Evolutionary conservation across 805 yeast genomes (phyloP).

Genomic region (Middelhovenomyces tepae): DNA sequence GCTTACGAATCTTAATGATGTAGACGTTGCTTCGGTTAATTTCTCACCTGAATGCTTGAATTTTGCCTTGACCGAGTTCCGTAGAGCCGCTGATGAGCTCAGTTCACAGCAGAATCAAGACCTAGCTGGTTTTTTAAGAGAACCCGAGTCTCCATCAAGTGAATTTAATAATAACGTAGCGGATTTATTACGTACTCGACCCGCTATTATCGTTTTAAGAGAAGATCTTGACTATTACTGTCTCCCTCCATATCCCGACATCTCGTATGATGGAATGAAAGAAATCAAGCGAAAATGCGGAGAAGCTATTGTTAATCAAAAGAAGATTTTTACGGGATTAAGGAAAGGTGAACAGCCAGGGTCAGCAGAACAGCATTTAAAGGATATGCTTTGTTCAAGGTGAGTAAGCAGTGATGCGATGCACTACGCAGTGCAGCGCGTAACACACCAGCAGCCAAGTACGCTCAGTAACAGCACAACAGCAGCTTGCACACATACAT

Average conservation of each 20-base stretch:
- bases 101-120: slow-evolving; percentile 19
- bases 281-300: slow-evolving; percentile 69
- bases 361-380: slow-evolving; percentile 88
- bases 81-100: slow-evolving; percentile 59
- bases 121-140: slow-evolving; percentile 11
- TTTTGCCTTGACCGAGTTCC: slow-evolving; percentile 67
- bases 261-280: slow-evolving; percentile 51
- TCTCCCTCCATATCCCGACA: slow-evolving; percentile 60
- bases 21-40: slow-evolving; percentile 68
- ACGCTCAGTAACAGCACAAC: no score
- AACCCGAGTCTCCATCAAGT: slow-evolving; percentile 16
- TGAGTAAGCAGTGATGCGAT: no score
- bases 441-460: no score
- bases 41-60: slow-evolving; percentile 82
- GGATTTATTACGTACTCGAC: slow-evolving; percentile 65
- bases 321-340: slow-evolving; percentile 69
- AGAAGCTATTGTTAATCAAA: slow-evolving; percentile 46
- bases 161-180: slow-evolving; percentile 34
- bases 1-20: slow-evolving; percentile 68
- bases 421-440: no score
- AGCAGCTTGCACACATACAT: no score
- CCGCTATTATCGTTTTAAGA: slow-evolving; percentile 82
- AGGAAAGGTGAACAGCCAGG: slow-evolving; percentile 36
- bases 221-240: slow-evolving; percentile 94
- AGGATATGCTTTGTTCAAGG: slow-evolving; percentile 90